Evolutionary conservation across 495 filamentous ascomycete genomes (phyloP).

Genomic region (Physcia stellaris): DNA sequence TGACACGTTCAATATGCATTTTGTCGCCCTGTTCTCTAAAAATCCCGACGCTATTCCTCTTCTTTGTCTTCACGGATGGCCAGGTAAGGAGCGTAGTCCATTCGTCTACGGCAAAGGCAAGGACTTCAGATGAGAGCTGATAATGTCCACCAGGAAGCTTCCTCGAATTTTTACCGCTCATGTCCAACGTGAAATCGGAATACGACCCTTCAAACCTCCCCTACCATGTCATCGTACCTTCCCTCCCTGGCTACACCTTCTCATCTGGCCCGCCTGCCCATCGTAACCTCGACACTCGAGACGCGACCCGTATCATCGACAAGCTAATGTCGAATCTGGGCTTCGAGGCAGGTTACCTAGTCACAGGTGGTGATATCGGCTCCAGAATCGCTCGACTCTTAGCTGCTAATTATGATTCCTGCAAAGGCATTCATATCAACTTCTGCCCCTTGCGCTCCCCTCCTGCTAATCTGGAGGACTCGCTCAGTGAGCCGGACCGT

Average conservation of each 20-base stretch:
- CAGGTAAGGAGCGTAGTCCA: conserved; percentile 24
- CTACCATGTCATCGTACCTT: conserved; percentile 54
- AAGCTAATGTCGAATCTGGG: conserved; percentile 46
- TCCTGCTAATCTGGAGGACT: conserved; percentile 8
- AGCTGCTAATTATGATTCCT: conserved; percentile 25
- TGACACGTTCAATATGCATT: conserved; percentile 39
- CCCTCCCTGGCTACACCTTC: conserved; percentile 47
- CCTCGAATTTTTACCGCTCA: conserved; percentile 22
- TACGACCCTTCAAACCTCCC: conserved; percentile 42
- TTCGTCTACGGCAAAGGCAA: not conserved
- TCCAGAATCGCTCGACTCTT: conserved; percentile 33
- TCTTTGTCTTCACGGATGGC: conserved; percentile 48
- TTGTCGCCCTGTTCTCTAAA: conserved; percentile 46
- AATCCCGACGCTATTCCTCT: conserved; percentile 46
- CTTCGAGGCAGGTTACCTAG: conserved; percentile 45
- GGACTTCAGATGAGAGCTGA: no score
- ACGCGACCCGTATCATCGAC: conserved; percentile 36
- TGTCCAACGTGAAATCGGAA: conserved; percentile 30
- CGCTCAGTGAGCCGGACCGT: conserved; percentile 24
- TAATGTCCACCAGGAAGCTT: conserved; percentile 21
- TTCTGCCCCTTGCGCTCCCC: conserved; percentile 4
- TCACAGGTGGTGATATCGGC: conserved; percentile 57
- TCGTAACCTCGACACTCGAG: conserved; percentile 28
- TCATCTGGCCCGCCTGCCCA: conserved; percentile 39
- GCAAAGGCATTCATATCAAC: conserved; percentile 25